Evolutionary conservation across 1,284 basidiomycete species (phyloP).

Genomic region (Tilletia walkeri): DNA sequence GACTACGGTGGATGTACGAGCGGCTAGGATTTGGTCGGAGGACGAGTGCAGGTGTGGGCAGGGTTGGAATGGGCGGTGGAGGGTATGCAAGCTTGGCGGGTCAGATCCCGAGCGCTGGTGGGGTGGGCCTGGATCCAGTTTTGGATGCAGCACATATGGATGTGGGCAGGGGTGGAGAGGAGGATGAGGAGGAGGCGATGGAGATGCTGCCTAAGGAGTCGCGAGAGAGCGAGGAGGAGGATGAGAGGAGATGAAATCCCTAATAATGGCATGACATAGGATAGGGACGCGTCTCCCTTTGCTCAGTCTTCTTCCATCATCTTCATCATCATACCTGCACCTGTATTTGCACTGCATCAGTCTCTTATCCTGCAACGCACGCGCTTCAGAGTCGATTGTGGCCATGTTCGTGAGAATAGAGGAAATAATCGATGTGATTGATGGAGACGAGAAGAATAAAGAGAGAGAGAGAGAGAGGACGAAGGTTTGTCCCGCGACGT

Average conservation of each 20-base stretch:
- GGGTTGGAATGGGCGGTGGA: constrained; percentile 8
- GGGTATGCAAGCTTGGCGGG: neutral
- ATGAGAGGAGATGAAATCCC: neutral
- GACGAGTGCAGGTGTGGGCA: neutral
- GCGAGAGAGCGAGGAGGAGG: constrained; percentile 14
- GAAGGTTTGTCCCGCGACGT: constrained; percentile 2
- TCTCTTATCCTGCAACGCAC: neutral
- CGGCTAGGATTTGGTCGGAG: constrained; percentile 3
- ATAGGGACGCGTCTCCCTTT: no score
- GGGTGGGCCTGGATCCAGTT: neutral
- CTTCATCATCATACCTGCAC: no score
- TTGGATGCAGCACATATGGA: neutral
- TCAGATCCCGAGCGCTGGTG: neutral
- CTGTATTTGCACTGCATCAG: no score
- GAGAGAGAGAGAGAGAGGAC: neutral
- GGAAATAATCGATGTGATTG: no score
- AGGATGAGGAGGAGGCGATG: constrained; percentile 35
- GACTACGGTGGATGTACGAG: constrained; percentile 6
- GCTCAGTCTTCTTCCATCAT: no score
- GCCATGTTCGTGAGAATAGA: no score
- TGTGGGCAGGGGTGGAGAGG: constrained; percentile 19
- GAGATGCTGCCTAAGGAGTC: constrained; percentile 37
- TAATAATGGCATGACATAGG: no score
- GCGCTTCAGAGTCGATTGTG: neutral
- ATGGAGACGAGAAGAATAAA: no score